Conservation (phyloP, 768 basidiomycete species). For the Termitomyces sp. region DNA sequence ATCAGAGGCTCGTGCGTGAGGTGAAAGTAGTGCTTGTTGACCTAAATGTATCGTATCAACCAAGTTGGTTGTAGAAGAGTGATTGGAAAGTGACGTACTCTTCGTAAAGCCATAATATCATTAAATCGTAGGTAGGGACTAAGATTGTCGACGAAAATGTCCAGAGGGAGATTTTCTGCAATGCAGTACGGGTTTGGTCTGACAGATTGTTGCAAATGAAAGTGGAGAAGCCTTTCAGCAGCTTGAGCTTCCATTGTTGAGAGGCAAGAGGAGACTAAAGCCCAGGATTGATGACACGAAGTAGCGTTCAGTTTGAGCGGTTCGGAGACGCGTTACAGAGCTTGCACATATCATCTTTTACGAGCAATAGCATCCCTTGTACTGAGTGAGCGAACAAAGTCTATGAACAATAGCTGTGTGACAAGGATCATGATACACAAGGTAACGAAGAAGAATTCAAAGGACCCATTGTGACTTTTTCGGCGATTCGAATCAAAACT, state of each 20-base stretch:
- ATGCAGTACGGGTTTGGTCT: no score
- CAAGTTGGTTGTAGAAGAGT: background rate
- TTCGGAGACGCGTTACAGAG: background rate
- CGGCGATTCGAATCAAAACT: background rate
- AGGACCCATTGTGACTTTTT: background rate
- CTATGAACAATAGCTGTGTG: no score
- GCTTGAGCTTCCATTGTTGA: background rate
- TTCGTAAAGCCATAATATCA: slow-evolving; percentile 40
- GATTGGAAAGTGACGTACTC: slow-evolving; percentile 22
- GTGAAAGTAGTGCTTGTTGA: slow-evolving; percentile 51
- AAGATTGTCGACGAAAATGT: slow-evolving; percentile 35
- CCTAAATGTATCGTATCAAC: slow-evolving; percentile 27
- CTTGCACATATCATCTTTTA: background rate
- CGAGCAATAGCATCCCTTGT: background rate
- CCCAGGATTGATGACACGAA: background rate
- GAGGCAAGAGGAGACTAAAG: background rate
- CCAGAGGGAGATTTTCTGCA: background rate
- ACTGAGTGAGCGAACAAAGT: background rate
- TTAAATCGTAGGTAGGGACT: slow-evolving; percentile 37
- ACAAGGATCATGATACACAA: background rate
- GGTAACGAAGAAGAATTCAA: background rate
- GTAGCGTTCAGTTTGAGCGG: background rate
- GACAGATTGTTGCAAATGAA: no score
- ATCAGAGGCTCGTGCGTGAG: slow-evolving; percentile 64
- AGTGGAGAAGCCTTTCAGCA: background rate